Evolutionary conservation across 805 yeast genomes (phyloP).

Genomic region (Deakozyma indianensis): DNA sequence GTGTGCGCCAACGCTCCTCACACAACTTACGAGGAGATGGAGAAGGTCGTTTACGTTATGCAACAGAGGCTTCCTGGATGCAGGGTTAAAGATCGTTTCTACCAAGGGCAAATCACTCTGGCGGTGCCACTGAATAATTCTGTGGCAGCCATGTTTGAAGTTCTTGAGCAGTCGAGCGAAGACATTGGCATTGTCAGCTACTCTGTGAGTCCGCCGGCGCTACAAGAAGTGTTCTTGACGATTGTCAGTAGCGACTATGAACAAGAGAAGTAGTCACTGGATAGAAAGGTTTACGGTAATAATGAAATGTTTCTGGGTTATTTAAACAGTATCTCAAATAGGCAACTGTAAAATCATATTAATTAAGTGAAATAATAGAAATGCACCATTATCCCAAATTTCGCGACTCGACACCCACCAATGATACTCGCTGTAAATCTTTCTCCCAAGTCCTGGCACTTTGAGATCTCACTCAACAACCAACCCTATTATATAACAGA

Average conservation of each 20-base stretch:
- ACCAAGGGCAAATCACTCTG: conserved; percentile 20
- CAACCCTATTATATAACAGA: too few relatives aligned
- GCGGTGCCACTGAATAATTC: conserved; percentile 13
- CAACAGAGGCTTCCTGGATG: conserved; percentile 14
- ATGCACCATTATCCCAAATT: too few relatives aligned
- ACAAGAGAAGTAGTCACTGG: background rate
- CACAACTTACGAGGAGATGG: conserved; percentile 16
- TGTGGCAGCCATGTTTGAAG: conserved; percentile 7
- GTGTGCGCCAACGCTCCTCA: conserved; percentile 17
- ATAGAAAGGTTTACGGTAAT: too few relatives aligned
- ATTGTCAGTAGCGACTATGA: conserved; percentile 13
- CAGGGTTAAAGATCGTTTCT: conserved; percentile 16
- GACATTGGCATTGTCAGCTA: conserved; percentile 16
- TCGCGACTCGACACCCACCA: background rate
- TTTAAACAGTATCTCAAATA: too few relatives aligned
- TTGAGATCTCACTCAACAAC: too few relatives aligned
- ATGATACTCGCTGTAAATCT: background rate
- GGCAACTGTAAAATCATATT: too few relatives aligned
- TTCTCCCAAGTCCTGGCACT: too few relatives aligned
- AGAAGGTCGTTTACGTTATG: conserved; percentile 13
- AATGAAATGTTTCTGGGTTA: too few relatives aligned
- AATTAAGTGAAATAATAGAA: too few relatives aligned
- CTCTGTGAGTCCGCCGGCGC: conserved; percentile 18
- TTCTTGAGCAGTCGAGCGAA: conserved; percentile 9
- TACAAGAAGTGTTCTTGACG: conserved; percentile 21